Evolutionary conservation across 768 basidiomycete genomes (phyloP).

Genomic region (Rhodotorula paludigena): DNA sequence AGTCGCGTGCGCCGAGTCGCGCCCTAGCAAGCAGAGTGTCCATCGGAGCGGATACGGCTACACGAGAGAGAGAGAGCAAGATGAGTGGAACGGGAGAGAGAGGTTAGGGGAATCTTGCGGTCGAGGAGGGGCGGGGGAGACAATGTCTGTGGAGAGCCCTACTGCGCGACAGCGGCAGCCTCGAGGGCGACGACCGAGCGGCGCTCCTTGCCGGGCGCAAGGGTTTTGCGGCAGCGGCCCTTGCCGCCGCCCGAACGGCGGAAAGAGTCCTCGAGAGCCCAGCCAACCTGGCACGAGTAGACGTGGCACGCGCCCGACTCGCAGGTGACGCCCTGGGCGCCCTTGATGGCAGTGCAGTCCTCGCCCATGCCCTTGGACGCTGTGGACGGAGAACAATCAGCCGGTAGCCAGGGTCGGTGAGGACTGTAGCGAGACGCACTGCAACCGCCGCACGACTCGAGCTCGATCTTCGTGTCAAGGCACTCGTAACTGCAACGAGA

Average conservation of each 20-base stretch:
- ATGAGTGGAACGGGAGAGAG: neutral
- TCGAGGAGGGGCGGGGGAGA: too few species aligned
- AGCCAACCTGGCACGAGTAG: constrained; percentile 46
- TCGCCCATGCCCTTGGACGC: constrained; percentile 46
- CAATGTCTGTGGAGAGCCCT: constrained; percentile 4
- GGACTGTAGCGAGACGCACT: constrained; percentile 18
- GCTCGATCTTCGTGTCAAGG: constrained; percentile 9
- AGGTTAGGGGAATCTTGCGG: neutral
- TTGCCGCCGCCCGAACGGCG: constrained; percentile 11
- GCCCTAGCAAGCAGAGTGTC: too few species aligned
- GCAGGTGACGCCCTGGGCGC: constrained; percentile 51
- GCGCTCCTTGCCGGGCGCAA: neutral
- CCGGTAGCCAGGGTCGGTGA: too few species aligned
- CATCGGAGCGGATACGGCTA: neutral
- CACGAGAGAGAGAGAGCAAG: neutral
- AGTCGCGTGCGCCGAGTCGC: too few species aligned
- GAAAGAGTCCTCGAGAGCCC: constrained; percentile 13
- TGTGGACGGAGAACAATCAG: neutral
- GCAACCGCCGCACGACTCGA: constrained; percentile 36
- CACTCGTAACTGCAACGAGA: constrained; percentile 10
- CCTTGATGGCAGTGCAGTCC: constrained; percentile 53
- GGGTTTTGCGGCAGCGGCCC: constrained; percentile 20
- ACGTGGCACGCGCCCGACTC: constrained; percentile 48
- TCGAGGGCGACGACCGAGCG: neutral
- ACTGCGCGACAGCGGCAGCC: neutral